Evolutionary conservation across 2,329 filamentous ascomycete species (phyloP).

Genomic region (Pyrenochaeta sp.): DNA sequence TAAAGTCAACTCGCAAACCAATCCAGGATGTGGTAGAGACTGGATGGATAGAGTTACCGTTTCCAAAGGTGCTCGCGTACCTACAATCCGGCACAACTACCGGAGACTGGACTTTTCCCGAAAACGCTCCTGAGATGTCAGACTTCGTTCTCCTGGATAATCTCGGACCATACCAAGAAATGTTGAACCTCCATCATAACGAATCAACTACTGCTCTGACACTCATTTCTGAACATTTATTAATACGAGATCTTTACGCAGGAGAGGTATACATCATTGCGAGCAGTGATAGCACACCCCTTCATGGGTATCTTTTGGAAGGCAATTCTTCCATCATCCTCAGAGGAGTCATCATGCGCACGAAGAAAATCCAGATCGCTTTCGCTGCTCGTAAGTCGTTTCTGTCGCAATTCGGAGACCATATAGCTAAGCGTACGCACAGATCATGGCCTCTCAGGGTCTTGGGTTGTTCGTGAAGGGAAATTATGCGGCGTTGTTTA

Average conservation of each 20-base stretch:
- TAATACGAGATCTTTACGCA: background rate
- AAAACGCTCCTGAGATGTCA: constrained; percentile 2
- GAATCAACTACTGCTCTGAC: background rate
- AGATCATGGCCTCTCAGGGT: constrained; percentile 14
- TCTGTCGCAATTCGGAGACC: background rate
- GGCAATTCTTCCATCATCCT: constrained; percentile 11
- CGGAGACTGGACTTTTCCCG: constrained; percentile 7
- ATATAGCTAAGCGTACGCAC: background rate
- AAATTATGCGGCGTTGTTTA: constrained; percentile 10
- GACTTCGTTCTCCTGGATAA: constrained; percentile 13
- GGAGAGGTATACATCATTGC: constrained; percentile 8
- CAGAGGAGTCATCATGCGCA: constrained; percentile 8
- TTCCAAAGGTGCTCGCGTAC: constrained; percentile 6
- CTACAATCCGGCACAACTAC: constrained; percentile 6
- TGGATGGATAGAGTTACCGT: background rate
- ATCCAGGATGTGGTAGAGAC: background rate
- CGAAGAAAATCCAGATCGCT: constrained; percentile 14
- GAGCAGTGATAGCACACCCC: background rate
- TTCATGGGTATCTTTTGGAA: constrained; percentile 9
- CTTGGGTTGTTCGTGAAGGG: constrained; percentile 12
- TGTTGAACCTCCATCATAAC: background rate
- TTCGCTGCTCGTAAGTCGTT: constrained; percentile 2
- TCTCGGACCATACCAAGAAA: background rate
- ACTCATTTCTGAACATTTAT: background rate
- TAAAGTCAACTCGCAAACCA: too few relatives aligned